Evolutionary conservation across 345 rosid species (phyloP).

Genomic region (Populus euphratica): DNA sequence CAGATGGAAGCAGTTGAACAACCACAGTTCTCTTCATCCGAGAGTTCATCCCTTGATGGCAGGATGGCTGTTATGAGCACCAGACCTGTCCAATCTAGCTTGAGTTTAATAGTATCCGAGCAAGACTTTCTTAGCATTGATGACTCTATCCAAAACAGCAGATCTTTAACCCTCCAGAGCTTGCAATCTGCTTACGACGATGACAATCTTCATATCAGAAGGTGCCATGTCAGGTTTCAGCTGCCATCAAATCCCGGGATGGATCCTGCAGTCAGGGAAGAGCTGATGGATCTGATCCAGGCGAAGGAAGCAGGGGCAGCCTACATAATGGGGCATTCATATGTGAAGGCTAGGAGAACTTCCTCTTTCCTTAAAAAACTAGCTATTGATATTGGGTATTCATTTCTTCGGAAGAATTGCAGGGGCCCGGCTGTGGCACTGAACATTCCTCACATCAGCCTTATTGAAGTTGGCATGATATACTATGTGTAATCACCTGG

Average conservation of each 20-base stretch:
- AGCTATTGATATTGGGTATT: slow-evolving; percentile 71
- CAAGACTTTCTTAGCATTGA: slow-evolving; percentile 39
- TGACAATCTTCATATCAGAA: slow-evolving; percentile 55
- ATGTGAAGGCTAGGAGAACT: slow-evolving; percentile 73
- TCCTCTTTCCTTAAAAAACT: slow-evolving; percentile 68
- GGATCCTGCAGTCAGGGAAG: slow-evolving; percentile 74
- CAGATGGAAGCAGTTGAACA: slow-evolving; percentile 88
- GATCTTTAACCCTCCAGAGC: slow-evolving; percentile 63
- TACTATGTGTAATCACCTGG: slow-evolving; percentile 57
- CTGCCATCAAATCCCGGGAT: slow-evolving; percentile 51
- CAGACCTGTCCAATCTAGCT: slow-evolving; percentile 43
- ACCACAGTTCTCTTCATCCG: slow-evolving; percentile 48
- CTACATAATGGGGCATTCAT: slow-evolving; percentile 83
- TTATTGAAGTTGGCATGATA: slow-evolving; percentile 93
- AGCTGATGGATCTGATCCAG: slow-evolving; percentile 66
- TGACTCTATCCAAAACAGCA: slow-evolving; percentile 62
- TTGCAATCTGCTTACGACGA: slow-evolving; percentile 63
- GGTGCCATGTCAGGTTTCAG: slow-evolving; percentile 63
- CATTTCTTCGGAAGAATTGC: slow-evolving; percentile 92
- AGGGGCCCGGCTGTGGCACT: slow-evolving; percentile 89
- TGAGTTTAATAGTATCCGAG: slow-evolving; percentile 51
- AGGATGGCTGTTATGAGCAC: slow-evolving; percentile 94
- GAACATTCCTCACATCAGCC: slow-evolving; percentile 87
- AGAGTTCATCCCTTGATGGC: slow-evolving; percentile 68
- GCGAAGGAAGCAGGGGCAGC: slow-evolving; percentile 92